Conservation (phyloP, 805 yeast genomes). For the Saccharomycopsis babjevae region DNA sequence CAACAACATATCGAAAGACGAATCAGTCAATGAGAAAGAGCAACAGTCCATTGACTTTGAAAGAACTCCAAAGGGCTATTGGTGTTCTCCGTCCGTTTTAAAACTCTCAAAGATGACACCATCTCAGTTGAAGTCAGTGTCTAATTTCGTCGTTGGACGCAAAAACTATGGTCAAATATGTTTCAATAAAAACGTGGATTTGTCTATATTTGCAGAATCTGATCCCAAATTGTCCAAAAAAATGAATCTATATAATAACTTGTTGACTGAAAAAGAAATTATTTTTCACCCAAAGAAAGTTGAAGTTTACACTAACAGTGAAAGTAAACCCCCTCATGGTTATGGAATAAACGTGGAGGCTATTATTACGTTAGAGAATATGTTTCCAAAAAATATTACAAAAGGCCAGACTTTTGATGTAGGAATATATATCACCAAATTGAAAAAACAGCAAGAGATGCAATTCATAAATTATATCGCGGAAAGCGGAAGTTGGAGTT, state of each 20-base stretch:
- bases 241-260: conserved; percentile 13
- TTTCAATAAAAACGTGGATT: conserved; percentile 59
- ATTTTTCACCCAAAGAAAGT: conserved; percentile 27
- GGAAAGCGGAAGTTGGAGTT: conserved; percentile 63
- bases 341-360: conserved; percentile 71
- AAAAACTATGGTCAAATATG: conserved; percentile 58
- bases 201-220: conserved; percentile 39
- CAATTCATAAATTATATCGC: conserved; percentile 75
- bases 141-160: conserved; percentile 61
- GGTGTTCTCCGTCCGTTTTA: conserved; percentile 60
- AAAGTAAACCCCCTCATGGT: conserved; percentile 49
- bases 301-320: conserved; percentile 52
- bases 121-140: conserved; percentile 42
- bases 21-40: not conserved
- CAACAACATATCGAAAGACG: not conserved
- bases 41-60: conserved; percentile 3
- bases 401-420: conserved; percentile 20
- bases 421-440: conserved; percentile 37
- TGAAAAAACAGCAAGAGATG: conserved; percentile 56
- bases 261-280: conserved; percentile 10
- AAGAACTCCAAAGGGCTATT: conserved; percentile 37
- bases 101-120: conserved; percentile 35
- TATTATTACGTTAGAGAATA: conserved; percentile 52
- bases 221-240: conserved; percentile 21
- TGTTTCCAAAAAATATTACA: conserved; percentile 34